Percentiles rank a stretch among this genome's conserved stretches.
phyloP scores from a whole-genome alignment of 768 basidiomycete genomes.

The Tylopilus sp. region DNA sequence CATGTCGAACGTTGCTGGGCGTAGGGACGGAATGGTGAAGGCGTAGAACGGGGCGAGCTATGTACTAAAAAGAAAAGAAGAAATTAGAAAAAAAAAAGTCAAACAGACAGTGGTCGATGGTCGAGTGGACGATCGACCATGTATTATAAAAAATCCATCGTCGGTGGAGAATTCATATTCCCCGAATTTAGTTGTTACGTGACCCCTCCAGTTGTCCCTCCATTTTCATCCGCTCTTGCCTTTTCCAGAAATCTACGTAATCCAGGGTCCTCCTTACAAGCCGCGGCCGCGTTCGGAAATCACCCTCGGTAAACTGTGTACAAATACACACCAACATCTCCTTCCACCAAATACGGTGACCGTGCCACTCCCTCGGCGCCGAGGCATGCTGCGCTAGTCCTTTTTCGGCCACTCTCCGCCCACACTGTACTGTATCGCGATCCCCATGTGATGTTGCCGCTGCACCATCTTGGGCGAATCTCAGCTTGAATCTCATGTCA shows the following conservation, averaged over 20 bases:
- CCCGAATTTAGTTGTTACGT: conserved; percentile 36
- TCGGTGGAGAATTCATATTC: conserved; percentile 40
- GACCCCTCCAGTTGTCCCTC: conserved; percentile 24
- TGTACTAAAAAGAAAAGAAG: conserved; percentile 33
- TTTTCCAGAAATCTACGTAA: conserved; percentile 29
- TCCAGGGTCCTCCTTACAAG: conserved; percentile 31
- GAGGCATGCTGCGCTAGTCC: conserved; percentile 32
- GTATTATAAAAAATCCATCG: conserved; percentile 35
- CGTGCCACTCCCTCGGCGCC: conserved; percentile 40
- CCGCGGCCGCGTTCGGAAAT: conserved; percentile 40
- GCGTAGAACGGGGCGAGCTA: conserved; percentile 30
- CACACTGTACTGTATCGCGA: conserved; percentile 31
- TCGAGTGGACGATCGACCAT: conserved; percentile 32
- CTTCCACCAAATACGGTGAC: conserved; percentile 18
- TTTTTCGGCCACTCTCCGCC: conserved; percentile 30
- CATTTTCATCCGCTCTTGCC: conserved; percentile 33
- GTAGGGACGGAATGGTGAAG: conserved; percentile 38
- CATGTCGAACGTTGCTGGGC: conserved; percentile 41
- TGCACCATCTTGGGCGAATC: conserved; percentile 33
- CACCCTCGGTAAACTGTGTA: conserved; percentile 34
- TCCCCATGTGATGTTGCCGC: conserved; percentile 37
- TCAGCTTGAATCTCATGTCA: conserved; percentile 29
- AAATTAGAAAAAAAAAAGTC: conserved; percentile 22
- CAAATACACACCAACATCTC: conserved; percentile 23
- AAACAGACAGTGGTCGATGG: conserved; percentile 28